Evolutionary conservation across 495 filamentous ascomycete genomes (phyloP), one percentile per base, ranked within the genome.

Genomic region (Eremomyces bilateralis): DNA sequence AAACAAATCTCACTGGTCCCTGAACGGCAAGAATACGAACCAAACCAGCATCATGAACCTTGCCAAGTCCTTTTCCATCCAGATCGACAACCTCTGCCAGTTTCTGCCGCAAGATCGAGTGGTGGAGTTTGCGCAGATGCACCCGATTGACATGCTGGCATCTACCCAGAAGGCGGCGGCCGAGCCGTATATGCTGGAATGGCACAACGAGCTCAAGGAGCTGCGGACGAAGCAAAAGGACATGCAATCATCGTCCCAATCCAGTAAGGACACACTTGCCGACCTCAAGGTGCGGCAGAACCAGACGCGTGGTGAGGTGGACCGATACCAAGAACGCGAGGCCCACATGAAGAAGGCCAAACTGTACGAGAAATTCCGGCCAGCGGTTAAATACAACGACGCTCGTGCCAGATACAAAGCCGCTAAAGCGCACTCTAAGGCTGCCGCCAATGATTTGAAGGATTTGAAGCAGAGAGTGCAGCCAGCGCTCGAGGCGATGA

Each of bases 31-130:
- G 38, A 51, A 65, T 29, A 54, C 58, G 3, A 62, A 62, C 1
- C 61, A 65, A 28, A 67, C 69, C 31, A 54, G 62, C 19, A 63
- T 95, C 1, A 52, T 73, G 30, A 57, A 61, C 21, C 57, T 93
- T 21, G 71, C 69, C 13, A 68, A 58, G 33, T 64, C 58, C 0
- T 73, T 90, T 37, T 65, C 71, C 16, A 94, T 95, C 22, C 90
- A 95, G 53, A 76, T 95, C 47, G 88, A 95, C 54, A 99, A 99
- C 44, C 63, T 95, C 2, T 99, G 88, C 51, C 88, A 95, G 54
- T 99, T 99, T 45, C 63, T 99, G 22, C 88, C 88, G 1, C 88
- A 99, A 51, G 88, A 99, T 49, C 78, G 82, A 46, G 90, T 99
- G 4, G 80, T 80, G 17, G 83, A 93, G 41, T 99, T 99, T 48